Evolutionary conservation across 805 yeast species (phyloP).

Genomic region (Teunomyces panamensis): DNA sequence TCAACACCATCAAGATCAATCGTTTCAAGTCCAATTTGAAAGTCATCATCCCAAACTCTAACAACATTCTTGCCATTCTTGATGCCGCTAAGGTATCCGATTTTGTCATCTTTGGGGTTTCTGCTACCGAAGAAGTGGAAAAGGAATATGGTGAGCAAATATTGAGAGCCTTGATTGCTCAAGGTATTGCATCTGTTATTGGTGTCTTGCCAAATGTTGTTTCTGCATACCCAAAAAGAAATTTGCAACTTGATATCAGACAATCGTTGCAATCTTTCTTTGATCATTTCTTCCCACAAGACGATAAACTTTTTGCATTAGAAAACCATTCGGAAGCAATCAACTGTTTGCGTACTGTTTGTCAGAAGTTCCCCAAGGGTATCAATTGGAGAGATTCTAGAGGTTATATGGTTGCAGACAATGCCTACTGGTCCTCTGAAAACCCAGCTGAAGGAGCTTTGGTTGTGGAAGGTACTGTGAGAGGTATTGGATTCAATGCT

Average conservation of each 20-base stretch:
- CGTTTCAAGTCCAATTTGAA: slow-evolving; percentile 77
- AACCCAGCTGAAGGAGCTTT: slow-evolving; percentile 35
- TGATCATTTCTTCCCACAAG: slow-evolving; percentile 53
- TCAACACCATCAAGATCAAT: slow-evolving; percentile 49
- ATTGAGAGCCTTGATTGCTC: slow-evolving; percentile 82
- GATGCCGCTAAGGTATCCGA: slow-evolving; percentile 91
- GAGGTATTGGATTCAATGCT: slow-evolving; percentile 82
- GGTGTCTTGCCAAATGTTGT: slow-evolving; percentile 79
- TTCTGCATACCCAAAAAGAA: slow-evolving; percentile 64
- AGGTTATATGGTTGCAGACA: slow-evolving; percentile 81
- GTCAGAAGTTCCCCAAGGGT: slow-evolving; percentile 84
- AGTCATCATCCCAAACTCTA: slow-evolving; percentile 67
- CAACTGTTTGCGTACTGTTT: slow-evolving; percentile 68
- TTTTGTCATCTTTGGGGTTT: slow-evolving; percentile 83
- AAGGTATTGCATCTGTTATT: slow-evolving; percentile 81
- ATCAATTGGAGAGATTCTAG: slow-evolving; percentile 92
- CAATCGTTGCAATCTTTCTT: slow-evolving; percentile 43
- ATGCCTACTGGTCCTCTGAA: slow-evolving; percentile 41
- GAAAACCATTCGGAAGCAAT: slow-evolving; percentile 67
- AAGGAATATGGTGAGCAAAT: slow-evolving; percentile 81
- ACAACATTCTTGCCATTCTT: slow-evolving; percentile 62
- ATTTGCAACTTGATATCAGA: slow-evolving; percentile 64
- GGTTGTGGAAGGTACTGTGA: slow-evolving; percentile 74
- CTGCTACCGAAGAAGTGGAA: slow-evolving; percentile 83
- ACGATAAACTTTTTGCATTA: slow-evolving; percentile 71